Conservation (phyloP, 2,329 filamentous ascomycete genomes). For the Rutstroemia sp. region DNA sequence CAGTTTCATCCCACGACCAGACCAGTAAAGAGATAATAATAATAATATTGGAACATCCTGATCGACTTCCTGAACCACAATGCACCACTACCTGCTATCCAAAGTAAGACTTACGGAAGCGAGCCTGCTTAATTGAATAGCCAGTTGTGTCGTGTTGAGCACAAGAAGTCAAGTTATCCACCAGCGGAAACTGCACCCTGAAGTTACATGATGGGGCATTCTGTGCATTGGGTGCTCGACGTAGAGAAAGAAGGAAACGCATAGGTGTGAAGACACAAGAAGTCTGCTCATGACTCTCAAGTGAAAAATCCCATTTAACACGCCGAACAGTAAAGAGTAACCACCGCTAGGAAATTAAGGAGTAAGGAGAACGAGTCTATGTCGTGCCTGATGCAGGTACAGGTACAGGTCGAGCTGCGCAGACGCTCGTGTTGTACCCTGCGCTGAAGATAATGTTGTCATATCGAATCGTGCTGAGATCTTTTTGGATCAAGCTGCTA, state of each 20-base stretch:
- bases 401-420: slow-evolving; percentile 30
- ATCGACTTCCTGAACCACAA: neutral
- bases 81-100: neutral
- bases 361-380: slow-evolving; percentile 22
- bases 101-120: neutral
- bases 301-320: slow-evolving; percentile 21
- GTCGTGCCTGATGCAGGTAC: slow-evolving; percentile 22
- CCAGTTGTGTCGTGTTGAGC: neutral
- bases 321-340: slow-evolving; percentile 14
- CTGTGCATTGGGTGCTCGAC: neutral
- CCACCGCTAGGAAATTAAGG: slow-evolving; percentile 17
- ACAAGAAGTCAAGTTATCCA: neutral
- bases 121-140: no score
- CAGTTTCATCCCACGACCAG: slow-evolving; percentile 13
- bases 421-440: slow-evolving; percentile 28
- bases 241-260: slow-evolving; percentile 14
- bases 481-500: slow-evolving; percentile 28
- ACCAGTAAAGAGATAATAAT: slow-evolving; percentile 9
- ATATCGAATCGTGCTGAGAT: slow-evolving; percentile 25
- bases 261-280: slow-evolving; percentile 25
- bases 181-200: slow-evolving; percentile 6
- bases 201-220: slow-evolving; percentile 6
- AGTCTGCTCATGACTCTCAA: slow-evolving; percentile 22
- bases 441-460: slow-evolving; percentile 25
- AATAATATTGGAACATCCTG: slow-evolving; percentile 16